These are phyloP conservation scores for Venturiaceae sp. DNA, from an alignment of 2,329 filamentous ascomycete species.

Conservation along the genomic window DNA sequence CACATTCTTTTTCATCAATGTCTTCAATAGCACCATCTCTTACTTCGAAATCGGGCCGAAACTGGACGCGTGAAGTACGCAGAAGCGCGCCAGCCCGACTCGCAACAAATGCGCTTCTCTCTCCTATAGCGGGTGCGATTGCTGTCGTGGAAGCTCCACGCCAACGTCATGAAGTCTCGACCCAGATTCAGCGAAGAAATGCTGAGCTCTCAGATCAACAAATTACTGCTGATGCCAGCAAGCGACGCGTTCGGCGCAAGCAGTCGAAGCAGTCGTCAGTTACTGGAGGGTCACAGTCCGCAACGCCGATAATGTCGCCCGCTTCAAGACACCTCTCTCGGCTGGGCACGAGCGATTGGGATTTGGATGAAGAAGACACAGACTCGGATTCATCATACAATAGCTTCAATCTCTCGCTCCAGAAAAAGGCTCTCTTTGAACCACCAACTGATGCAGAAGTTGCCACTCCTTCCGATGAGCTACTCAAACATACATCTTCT, in stretches of 20 bases:
- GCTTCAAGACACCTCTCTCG: not conserved
- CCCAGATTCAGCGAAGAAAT: not conserved
- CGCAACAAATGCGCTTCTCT: not conserved
- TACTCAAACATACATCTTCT: not conserved
- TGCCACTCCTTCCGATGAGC: not conserved
- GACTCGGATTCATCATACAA: conserved; percentile 11
- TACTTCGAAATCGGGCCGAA: not conserved
- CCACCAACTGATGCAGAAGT: not conserved
- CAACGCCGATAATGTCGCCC: not conserved
- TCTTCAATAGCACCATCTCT: not conserved
- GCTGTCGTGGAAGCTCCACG: not conserved
- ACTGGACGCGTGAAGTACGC: not conserved
- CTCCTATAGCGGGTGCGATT: not conserved
- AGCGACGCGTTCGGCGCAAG: not conserved
- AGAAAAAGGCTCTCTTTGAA: conserved; percentile 9
- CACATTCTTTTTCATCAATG: no score
- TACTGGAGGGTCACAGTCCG: not conserved
- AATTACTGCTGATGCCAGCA: not conserved
- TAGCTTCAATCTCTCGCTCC: conserved; percentile 8
- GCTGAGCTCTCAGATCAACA: not conserved
- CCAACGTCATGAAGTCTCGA: not conserved
- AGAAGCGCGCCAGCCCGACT: not conserved
- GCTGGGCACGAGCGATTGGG: not conserved
- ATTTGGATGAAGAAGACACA: not conserved
- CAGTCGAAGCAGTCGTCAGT: not conserved